These are phyloP conservation scores for Aspergillus proliferans DNA, from an alignment of 2,329 filamentous ascomycete species.

Conservation along the genomic window DNA sequence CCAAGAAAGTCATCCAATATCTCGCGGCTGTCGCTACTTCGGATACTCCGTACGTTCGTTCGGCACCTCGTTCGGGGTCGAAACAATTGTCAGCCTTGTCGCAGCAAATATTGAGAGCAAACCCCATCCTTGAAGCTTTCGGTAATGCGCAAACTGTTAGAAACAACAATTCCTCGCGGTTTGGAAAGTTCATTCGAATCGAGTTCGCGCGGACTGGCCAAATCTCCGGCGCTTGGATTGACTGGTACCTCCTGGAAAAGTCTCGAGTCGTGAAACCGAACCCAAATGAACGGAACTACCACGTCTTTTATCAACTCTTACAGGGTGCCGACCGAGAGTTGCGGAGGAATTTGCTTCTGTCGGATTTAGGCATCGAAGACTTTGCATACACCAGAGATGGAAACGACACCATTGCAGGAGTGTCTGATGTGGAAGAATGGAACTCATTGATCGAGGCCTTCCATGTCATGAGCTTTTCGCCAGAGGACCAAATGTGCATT, in stretches of 20 bases:
- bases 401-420: conserved; percentile 82
- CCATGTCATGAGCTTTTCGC: conserved; percentile 84
- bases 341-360: conserved; percentile 70
- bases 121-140: conserved; percentile 95
- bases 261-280: conserved; percentile 93
- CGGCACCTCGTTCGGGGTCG: conserved; percentile 39
- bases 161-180: conserved; percentile 97
- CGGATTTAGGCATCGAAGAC: conserved; percentile 69
- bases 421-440: conserved; percentile 91
- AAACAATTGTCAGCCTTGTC: conserved; percentile 78
- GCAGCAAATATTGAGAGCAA: conserved; percentile 90
- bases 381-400: conserved; percentile 89
- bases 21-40: conserved; percentile 86
- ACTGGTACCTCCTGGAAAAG: conserved; percentile 97
- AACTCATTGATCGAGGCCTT: conserved; percentile 85
- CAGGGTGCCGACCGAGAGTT: conserved; percentile 70
- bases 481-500: conserved; percentile 75
- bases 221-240: conserved; percentile 92
- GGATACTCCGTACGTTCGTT: conserved; percentile 60
- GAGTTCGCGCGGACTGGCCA: conserved; percentile 83
- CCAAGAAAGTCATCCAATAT: conserved; percentile 99
- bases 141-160: conserved; percentile 96
- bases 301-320: conserved; percentile 93
- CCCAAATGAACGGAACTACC: conserved; percentile 85
- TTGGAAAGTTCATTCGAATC: conserved; percentile 98